These are phyloP conservation scores for Aspergillus sp. DNA, from an alignment of 2,329 filamentous ascomycete genomes.

Conservation along the genomic window DNA sequence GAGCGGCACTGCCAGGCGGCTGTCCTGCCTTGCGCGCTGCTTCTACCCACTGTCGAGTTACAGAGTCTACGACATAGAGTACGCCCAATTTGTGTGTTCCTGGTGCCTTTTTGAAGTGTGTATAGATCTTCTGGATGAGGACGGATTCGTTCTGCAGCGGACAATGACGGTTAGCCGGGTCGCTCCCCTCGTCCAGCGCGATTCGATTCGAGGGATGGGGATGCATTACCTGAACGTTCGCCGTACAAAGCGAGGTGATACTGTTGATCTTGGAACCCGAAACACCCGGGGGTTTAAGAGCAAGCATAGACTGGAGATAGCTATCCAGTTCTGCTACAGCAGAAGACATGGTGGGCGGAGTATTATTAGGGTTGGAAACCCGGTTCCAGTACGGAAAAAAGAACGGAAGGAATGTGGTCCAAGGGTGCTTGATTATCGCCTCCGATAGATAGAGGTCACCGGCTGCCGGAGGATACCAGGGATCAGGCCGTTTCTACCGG, in stretches of 20 bases:
- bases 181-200: background rate
- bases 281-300: slow-evolving; percentile 88
- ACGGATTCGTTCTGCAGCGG: slow-evolving; percentile 78
- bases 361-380: slow-evolving; percentile 8
- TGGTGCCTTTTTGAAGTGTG: slow-evolving; percentile 93
- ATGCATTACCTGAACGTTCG: slow-evolving; percentile 76
- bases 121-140: slow-evolving; percentile 93
- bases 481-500: slow-evolving; percentile 25
- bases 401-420: slow-evolving; percentile 8
- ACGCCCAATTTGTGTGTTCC: slow-evolving; percentile 97
- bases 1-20: slow-evolving; percentile 73
- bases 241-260: slow-evolving; percentile 83
- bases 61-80: slow-evolving; percentile 99
- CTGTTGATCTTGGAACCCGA: slow-evolving; percentile 87
- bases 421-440: slow-evolving; percentile 18
- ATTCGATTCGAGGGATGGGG: background rate
- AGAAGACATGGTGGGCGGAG: slow-evolving; percentile 63
- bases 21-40: slow-evolving; percentile 86
- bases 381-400: slow-evolving; percentile 13
- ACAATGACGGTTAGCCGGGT: slow-evolving; percentile 27
- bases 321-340: slow-evolving; percentile 88
- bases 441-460: slow-evolving; percentile 12
- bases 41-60: slow-evolving; percentile 98
- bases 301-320: slow-evolving; percentile 86
- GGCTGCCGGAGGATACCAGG: slow-evolving; percentile 12